Conservation (phyloP, 2,329 filamentous ascomycete genomes). For the Pseudogymnoascus verrucosus region DNA sequence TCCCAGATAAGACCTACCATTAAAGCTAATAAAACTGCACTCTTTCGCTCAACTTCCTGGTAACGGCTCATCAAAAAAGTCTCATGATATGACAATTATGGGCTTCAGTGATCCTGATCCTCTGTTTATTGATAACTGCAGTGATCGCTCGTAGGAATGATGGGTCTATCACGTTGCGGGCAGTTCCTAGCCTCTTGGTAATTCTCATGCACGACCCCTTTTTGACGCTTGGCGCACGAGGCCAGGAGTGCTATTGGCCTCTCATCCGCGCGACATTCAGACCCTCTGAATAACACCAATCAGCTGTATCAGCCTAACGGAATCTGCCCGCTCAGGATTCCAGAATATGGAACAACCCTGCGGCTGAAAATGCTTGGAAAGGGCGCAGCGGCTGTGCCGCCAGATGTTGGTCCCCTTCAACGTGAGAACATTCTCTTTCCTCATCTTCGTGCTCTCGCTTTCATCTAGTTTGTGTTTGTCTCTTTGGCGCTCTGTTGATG, state of each 20-base stretch:
- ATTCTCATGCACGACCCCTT: background rate
- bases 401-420: background rate
- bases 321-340: background rate
- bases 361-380: conserved; percentile 1
- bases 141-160: background rate
- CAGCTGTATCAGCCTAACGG: background rate
- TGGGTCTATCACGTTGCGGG: background rate
- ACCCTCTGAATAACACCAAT: background rate
- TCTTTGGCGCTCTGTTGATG: background rate
- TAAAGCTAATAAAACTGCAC: background rate
- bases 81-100: background rate
- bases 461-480: background rate
- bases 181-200: background rate
- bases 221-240: background rate
- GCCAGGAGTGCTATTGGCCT: background rate
- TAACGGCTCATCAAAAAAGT: background rate
- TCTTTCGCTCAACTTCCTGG: background rate
- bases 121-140: background rate
- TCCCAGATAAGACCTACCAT: background rate
- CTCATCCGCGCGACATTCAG: background rate
- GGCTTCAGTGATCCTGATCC: background rate
- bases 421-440: background rate
- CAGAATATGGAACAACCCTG: background rate
- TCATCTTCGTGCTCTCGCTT: background rate
- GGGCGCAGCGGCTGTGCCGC: background rate